phyloP scores from a whole-genome alignment of 495 filamentous ascomycete species.

The Annulohypoxylon maeteangense region DNA sequence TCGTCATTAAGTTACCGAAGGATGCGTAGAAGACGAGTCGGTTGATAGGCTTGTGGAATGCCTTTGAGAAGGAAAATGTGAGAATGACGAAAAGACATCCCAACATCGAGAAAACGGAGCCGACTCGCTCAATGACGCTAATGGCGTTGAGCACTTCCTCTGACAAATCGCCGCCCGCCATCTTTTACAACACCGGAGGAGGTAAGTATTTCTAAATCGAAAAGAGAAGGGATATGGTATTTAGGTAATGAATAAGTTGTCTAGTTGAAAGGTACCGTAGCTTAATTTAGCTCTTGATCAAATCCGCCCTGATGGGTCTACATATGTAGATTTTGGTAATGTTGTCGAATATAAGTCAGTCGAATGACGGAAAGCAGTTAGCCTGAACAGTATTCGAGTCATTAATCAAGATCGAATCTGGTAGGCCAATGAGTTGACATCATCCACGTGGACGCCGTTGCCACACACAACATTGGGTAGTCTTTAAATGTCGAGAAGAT shows the following conservation, averaged over 20 bases:
- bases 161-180: constrained; percentile 35
- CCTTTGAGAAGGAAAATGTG: constrained; percentile 70
- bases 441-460: neutral
- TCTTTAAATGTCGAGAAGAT: constrained; percentile 3
- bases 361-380: neutral
- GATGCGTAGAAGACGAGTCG: constrained; percentile 86
- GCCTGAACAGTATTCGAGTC: constrained; percentile 14
- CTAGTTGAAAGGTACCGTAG: neutral
- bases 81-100: constrained; percentile 78
- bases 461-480: neutral
- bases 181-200: neutral
- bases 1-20: constrained; percentile 84
- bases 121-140: constrained; percentile 71
- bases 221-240: neutral
- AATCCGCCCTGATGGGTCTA: neutral
- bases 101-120: constrained; percentile 75
- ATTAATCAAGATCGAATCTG: constrained; percentile 2
- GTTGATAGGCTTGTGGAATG: constrained; percentile 88
- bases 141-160: constrained; percentile 55
- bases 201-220: neutral
- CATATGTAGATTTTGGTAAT: constrained; percentile 8
- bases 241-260: neutral
- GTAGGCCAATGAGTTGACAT: constrained; percentile 7
- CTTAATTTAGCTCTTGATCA: neutral
- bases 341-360: neutral